A percentile compares a stretch with the other conserved stretches of the same genome.
Conservation (phyloP, 768 basidiomycete genomes). For the Dendrothele bispora region DNA sequence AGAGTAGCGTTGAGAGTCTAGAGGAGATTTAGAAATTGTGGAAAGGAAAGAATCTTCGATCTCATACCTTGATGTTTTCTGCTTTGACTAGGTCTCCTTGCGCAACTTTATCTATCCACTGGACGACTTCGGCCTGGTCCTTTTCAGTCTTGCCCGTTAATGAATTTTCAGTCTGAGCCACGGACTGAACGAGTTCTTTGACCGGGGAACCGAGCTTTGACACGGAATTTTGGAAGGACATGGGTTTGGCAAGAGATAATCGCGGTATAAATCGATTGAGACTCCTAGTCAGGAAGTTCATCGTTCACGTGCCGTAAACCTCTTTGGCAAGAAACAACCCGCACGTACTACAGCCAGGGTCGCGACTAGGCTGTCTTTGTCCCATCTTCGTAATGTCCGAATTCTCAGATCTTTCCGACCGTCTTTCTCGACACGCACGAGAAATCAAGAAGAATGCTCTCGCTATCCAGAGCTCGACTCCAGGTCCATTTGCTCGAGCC, state of each 20-base stretch:
- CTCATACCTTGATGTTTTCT: slow-evolving; percentile 49
- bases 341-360: too few species aligned
- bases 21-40: neutral
- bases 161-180: slow-evolving; percentile 42
- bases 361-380: too few species aligned
- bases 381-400: too few species aligned
- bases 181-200: slow-evolving; percentile 56
- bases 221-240: slow-evolving; percentile 56
- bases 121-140: slow-evolving; percentile 61
- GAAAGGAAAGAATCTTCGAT: neutral
- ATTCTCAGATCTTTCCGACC: slow-evolving; percentile 69
- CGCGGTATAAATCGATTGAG: slow-evolving; percentile 38
- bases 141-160: slow-evolving; percentile 55
- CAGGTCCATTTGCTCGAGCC: slow-evolving; percentile 61
- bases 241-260: slow-evolving; percentile 34
- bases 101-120: slow-evolving; percentile 70
- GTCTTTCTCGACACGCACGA: slow-evolving; percentile 51
- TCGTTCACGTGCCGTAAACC: neutral
- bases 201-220: slow-evolving; percentile 46
- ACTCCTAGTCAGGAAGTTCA: slow-evolving; percentile 31
- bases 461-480: slow-evolving; percentile 23
- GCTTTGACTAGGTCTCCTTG: slow-evolving; percentile 47
- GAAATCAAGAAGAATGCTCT: slow-evolving; percentile 49
- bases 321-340: too few species aligned
- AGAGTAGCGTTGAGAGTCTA: slow-evolving; percentile 76